Percentiles rank a stretch among this genome's conserved stretches.
phyloP scores from a whole-genome alignment of 192 early-diverging fungal genomes.

The Backusella westeae region DNA sequence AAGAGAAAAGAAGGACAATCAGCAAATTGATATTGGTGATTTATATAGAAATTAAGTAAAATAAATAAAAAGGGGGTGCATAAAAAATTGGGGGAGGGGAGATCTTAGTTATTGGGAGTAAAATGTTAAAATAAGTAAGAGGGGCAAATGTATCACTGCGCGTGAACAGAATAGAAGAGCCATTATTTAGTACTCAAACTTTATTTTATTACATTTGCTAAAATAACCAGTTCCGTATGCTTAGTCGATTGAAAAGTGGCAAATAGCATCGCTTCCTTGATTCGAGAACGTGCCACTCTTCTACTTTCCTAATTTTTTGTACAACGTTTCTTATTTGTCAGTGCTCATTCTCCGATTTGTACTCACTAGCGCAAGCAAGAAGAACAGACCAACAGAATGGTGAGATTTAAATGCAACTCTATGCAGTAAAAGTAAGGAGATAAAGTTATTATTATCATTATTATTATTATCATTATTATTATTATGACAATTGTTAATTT shows the following conservation, averaged over 20 bases:
- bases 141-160: conserved; percentile 15
- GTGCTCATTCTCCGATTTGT: conserved; percentile 19
- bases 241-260: conserved; percentile 9
- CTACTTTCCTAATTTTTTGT: neutral
- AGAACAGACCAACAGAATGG: conserved; percentile 5
- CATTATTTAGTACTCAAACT: conserved; percentile 11
- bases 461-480: neutral
- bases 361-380: conserved; percentile 4
- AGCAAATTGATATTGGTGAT: neutral
- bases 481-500: neutral
- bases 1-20: neutral
- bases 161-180: conserved; percentile 9
- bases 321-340: conserved; percentile 12
- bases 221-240: neutral
- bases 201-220: conserved; percentile 12
- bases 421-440: neutral
- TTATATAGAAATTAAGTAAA: conserved; percentile 6
- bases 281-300: conserved; percentile 16
- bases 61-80: neutral
- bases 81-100: conserved; percentile 8
- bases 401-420: neutral
- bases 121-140: neutral
- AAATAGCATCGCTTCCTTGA: neutral
- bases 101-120: conserved; percentile 7
- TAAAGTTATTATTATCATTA: neutral